Conservation (phyloP, 768 basidiomycete genomes). For the Leccinum rimulosum region DNA sequence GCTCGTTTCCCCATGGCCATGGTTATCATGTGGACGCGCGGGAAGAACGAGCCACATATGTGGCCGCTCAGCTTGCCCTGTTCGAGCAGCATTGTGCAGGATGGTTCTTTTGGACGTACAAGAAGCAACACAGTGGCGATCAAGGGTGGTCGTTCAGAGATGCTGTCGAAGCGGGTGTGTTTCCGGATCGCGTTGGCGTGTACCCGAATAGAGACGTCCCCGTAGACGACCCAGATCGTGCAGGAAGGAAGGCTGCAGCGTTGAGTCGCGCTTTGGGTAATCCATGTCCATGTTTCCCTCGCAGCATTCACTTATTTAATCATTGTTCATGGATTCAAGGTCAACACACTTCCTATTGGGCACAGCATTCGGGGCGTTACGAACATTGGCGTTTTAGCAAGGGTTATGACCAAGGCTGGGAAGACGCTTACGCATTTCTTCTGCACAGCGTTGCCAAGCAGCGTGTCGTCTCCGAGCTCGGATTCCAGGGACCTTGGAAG, state of each 20-base stretch:
- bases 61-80: conserved; percentile 61
- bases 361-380: conserved; percentile 52
- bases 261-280: conserved; percentile 33
- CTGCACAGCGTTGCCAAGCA: conserved; percentile 15
- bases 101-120: conserved; percentile 86
- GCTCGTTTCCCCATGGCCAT: conserved; percentile 46
- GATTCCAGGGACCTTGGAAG: conserved; percentile 63
- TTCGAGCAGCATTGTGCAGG: conserved; percentile 67
- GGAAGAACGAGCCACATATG: conserved; percentile 45
- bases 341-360: conserved; percentile 41
- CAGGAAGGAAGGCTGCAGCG: conserved; percentile 28
- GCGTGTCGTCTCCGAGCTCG: conserved; percentile 50
- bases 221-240: conserved; percentile 20
- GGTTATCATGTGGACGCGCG: conserved; percentile 34
- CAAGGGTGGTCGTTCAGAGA: conserved; percentile 73
- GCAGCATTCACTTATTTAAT: conserved; percentile 16
- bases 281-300: conserved; percentile 5
- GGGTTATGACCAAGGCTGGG: conserved; percentile 72
- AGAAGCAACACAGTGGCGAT: conserved; percentile 64
- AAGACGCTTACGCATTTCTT: conserved; percentile 62
- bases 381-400: conserved; percentile 66
- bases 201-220: conserved; percentile 21
- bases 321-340: conserved; percentile 24
- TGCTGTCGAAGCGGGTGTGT: conserved; percentile 58
- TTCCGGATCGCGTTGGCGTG: conserved; percentile 54